A percentile compares a stretch with the other conserved stretches of the same genome.
Conservation (phyloP, 768 basidiomycete genomes). For the Kwoniella shandongensis region DNA sequence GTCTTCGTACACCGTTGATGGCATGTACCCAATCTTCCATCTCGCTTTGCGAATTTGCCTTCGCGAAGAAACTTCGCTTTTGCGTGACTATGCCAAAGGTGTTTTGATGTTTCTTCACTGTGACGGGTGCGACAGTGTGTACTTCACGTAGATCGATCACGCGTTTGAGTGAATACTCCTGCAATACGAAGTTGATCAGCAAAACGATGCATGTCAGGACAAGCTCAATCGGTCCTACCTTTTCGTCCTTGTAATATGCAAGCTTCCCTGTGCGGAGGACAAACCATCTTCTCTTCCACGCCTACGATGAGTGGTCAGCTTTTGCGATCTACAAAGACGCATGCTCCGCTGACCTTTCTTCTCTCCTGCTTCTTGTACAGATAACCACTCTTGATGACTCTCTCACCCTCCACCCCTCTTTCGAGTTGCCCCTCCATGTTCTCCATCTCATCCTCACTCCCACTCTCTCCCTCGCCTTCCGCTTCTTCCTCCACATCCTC, state of each 20-base stretch:
- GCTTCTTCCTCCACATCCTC: constrained; percentile 58
- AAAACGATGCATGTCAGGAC: neutral
- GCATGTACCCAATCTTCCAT: constrained; percentile 79
- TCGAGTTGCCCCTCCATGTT: constrained; percentile 39
- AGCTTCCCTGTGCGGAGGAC: constrained; percentile 87
- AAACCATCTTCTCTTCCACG: constrained; percentile 99
- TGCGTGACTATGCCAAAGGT: constrained; percentile 90
- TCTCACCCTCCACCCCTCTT: constrained; percentile 54
- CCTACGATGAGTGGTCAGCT: constrained; percentile 58
- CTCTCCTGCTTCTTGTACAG: constrained; percentile 97
- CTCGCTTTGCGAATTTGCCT: constrained; percentile 70
- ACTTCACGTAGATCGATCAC: constrained; percentile 83
- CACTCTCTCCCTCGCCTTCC: constrained; percentile 32
- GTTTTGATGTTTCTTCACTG: constrained; percentile 83
- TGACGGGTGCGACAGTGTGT: constrained; percentile 82
- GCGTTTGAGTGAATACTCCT: constrained; percentile 85
- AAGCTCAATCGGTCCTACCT: constrained; percentile 51
- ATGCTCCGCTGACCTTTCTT: constrained; percentile 69
- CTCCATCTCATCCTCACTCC: constrained; percentile 37
- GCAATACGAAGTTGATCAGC: constrained; percentile 1
- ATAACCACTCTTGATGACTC: constrained; percentile 84
- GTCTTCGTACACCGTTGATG: constrained; percentile 72
- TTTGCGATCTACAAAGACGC: neutral
- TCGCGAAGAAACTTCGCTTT: constrained; percentile 84
- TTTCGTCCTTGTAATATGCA: constrained; percentile 93